phyloP scores from a whole-genome alignment of 805 yeast genomes.

The Wickerhamiella kazuoi region DNA sequence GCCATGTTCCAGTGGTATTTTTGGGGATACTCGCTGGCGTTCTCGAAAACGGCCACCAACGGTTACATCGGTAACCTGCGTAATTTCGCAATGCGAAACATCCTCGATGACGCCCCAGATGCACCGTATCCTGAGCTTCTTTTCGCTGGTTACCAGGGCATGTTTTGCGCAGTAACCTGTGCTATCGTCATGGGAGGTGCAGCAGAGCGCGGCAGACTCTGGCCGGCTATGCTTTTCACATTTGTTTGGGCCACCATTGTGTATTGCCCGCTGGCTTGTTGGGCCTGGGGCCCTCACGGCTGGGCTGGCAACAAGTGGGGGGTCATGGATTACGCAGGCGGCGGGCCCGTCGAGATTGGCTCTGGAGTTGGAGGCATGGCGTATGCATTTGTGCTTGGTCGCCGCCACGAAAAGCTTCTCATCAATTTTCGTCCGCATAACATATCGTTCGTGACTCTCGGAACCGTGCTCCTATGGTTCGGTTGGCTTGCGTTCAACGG shows the following conservation, averaged over 20 bases:
- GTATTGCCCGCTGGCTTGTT: constrained; percentile 85
- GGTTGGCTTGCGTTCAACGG: constrained; percentile 97
- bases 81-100: constrained; percentile 63
- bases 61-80: constrained; percentile 76
- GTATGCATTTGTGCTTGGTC: constrained; percentile 31
- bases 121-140: constrained; percentile 61
- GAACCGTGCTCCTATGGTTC: constrained; percentile 73
- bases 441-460: constrained; percentile 76
- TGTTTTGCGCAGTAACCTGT: constrained; percentile 80
- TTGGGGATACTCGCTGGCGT: constrained; percentile 95
- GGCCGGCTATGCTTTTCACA: constrained; percentile 66
- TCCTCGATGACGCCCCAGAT: constrained; percentile 31
- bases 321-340: constrained; percentile 92
- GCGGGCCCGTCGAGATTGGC: constrained; percentile 89
- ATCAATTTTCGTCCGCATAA: constrained; percentile 90
- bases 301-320: constrained; percentile 84
- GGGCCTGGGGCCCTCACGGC: constrained; percentile 89
- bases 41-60: constrained; percentile 61
- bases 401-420: constrained; percentile 55
- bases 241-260: constrained; percentile 85
- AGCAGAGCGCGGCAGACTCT: constrained; percentile 81
- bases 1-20: constrained; percentile 87
- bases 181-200: constrained; percentile 85
- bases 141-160: constrained; percentile 73
- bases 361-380: constrained; percentile 87